phyloP scores from a whole-genome alignment of 108 stramenopile genomes.

The Cyclotella distinguenda region DNA sequence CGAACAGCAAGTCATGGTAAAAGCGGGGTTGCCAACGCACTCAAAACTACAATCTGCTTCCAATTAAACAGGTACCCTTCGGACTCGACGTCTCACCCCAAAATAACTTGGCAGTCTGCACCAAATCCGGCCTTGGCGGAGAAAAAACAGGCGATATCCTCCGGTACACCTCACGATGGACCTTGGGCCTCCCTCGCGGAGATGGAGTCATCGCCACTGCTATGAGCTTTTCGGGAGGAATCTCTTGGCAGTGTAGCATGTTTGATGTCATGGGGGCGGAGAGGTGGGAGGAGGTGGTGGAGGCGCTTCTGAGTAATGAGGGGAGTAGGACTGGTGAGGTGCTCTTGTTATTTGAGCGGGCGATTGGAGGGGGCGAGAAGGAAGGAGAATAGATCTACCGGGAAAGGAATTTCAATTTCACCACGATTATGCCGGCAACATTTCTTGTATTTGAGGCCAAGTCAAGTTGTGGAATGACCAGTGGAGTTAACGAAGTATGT shows the following conservation, averaged over 20 bases:
- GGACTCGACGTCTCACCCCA: slow-evolving; percentile 72
- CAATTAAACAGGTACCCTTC: slow-evolving; percentile 56
- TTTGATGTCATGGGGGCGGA: slow-evolving; percentile 79
- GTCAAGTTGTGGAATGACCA: no score
- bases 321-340: slow-evolving; percentile 72
- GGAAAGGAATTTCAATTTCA: no score
- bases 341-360: slow-evolving; percentile 77
- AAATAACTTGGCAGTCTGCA: slow-evolving; percentile 66
- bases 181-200: slow-evolving; percentile 77
- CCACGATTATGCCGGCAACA: no score
- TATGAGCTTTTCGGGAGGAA: slow-evolving; percentile 66
- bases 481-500: no score
- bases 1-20: not conserved
- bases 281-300: slow-evolving; percentile 71
- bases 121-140: slow-evolving; percentile 65
- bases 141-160: slow-evolving; percentile 76
- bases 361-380: not conserved
- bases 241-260: slow-evolving; percentile 74
- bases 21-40: no score
- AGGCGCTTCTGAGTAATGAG: slow-evolving; percentile 69
- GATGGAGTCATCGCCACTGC: slow-evolving; percentile 73
- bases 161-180: slow-evolving; percentile 76
- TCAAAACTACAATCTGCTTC: not conserved
- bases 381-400: no score
- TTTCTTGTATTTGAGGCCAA: no score